phyloP scores from a whole-genome alignment of 1,284 basidiomycete genomes.

The Tylopilus sp. region DNA sequence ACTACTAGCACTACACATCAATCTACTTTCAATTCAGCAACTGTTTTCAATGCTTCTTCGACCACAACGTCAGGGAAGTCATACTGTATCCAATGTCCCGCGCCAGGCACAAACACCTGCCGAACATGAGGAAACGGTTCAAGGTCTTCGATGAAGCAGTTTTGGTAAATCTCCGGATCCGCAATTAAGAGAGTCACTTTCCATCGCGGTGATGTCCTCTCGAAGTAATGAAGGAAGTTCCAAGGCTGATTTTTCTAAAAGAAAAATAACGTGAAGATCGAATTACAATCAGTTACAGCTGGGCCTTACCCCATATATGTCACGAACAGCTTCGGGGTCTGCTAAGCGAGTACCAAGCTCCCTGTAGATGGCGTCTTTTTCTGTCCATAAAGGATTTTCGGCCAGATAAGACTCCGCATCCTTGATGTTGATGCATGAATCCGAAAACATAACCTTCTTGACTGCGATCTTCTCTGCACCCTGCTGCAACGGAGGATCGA shows the following conservation, averaged over 20 bases:
- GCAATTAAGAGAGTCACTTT: slow-evolving; percentile 16
- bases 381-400: slow-evolving; percentile 28
- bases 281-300: not conserved
- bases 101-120: slow-evolving; percentile 13
- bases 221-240: slow-evolving; percentile 21
- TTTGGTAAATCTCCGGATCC: slow-evolving; percentile 20
- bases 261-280: not conserved
- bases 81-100: slow-evolving; percentile 32
- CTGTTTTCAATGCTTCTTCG: slow-evolving; percentile 20
- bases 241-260: slow-evolving; percentile 22
- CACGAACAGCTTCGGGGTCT: slow-evolving; percentile 20
- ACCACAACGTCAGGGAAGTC: slow-evolving; percentile 23
- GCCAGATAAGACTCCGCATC: slow-evolving; percentile 13
- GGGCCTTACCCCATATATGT: slow-evolving; percentile 18
- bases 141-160: slow-evolving; percentile 20
- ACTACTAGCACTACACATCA: not conserved
- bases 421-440: slow-evolving; percentile 19
- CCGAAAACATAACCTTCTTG: slow-evolving; percentile 17
- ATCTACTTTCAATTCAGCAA: slow-evolving; percentile 9
- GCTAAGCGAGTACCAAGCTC: slow-evolving; percentile 25
- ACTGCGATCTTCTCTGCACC: slow-evolving; percentile 12
- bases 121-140: slow-evolving; percentile 16
- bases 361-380: slow-evolving; percentile 25
- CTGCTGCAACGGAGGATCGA: slow-evolving; percentile 29
- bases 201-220: slow-evolving; percentile 13